Evolutionary conservation across 148 eudicot species (phyloP).

Genomic region (Dysphania ambrosioides): DNA sequence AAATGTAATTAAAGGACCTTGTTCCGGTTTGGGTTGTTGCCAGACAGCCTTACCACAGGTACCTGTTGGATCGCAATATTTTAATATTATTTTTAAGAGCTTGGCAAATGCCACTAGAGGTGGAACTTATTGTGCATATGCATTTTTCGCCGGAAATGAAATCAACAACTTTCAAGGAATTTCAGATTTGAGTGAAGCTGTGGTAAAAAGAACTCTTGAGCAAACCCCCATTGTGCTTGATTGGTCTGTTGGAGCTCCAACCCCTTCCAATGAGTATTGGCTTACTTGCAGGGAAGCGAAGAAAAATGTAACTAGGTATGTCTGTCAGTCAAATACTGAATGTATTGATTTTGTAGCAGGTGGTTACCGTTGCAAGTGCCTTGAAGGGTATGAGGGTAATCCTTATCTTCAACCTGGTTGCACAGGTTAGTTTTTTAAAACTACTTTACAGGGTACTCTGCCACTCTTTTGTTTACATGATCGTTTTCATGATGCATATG

Average conservation of each 20-base stretch:
- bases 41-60: slow-evolving; percentile 22
- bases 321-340: slow-evolving; percentile 34
- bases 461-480: neutral
- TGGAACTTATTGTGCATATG: slow-evolving; percentile 12
- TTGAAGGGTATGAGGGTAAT: slow-evolving; percentile 42
- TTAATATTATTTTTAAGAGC: neutral
- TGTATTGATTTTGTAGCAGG: slow-evolving; percentile 31
- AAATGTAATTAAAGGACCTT: slow-evolving; percentile 12
- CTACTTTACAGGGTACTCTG: neutral
- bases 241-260: slow-evolving; percentile 20
- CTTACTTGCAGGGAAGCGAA: slow-evolving; percentile 22
- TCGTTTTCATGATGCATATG: too few relatives aligned
- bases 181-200: slow-evolving; percentile 9
- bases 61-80: slow-evolving; percentile 25
- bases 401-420: slow-evolving; percentile 40
- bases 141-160: slow-evolving; percentile 7
- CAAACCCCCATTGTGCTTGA: slow-evolving; percentile 26
- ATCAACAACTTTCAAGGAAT: slow-evolving; percentile 15
- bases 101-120: too few relatives aligned
- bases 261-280: too few relatives aligned
- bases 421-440: slow-evolving; percentile 24
- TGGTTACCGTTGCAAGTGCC: slow-evolving; percentile 42
- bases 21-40: slow-evolving; percentile 31
- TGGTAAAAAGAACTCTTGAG: neutral
- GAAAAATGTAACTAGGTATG: slow-evolving; percentile 7